Percentiles rank a stretch among this genome's conserved stretches.
Evolutionary conservation across 2,329 filamentous ascomycete genomes (phyloP).

Genomic region (Pseudomassariella vexata): DNA sequence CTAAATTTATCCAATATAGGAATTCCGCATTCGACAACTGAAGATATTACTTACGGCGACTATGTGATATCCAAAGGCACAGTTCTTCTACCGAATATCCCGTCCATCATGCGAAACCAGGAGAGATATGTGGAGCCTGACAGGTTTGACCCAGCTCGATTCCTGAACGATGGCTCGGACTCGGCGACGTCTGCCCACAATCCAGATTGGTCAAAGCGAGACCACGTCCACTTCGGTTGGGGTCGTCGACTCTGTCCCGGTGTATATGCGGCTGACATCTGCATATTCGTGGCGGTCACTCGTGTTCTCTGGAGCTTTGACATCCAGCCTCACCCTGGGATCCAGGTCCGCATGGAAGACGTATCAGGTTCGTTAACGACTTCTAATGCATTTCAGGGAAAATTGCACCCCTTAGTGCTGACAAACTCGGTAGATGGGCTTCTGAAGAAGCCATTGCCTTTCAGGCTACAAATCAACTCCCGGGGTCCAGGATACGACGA

Average conservation of each 20-base stretch:
- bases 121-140: background rate
- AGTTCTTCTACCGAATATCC: constrained; percentile 1
- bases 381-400: too few species aligned
- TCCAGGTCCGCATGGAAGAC: background rate
- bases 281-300: background rate
- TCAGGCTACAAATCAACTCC: too few species aligned
- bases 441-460: too few species aligned
- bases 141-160: constrained; percentile 1
- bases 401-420: too few species aligned
- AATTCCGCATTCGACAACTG: too few species aligned
- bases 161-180: background rate
- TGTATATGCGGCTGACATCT: background rate
- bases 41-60: too few species aligned
- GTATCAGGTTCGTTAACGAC: background rate
- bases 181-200: background rate
- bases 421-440: too few species aligned
- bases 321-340: constrained; percentile 1
- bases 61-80: too few species aligned
- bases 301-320: constrained; percentile 2
- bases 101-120: background rate
- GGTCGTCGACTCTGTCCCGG: constrained; percentile 2
- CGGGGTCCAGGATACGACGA: too few species aligned
- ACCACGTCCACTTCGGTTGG: constrained; percentile 1
- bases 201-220: background rate
- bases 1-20: too few species aligned